Evolutionary conservation across 2,329 filamentous ascomycete species (phyloP), one percentile per base, ranked within the genome.

Genomic region (Fusarium piperis): DNA sequence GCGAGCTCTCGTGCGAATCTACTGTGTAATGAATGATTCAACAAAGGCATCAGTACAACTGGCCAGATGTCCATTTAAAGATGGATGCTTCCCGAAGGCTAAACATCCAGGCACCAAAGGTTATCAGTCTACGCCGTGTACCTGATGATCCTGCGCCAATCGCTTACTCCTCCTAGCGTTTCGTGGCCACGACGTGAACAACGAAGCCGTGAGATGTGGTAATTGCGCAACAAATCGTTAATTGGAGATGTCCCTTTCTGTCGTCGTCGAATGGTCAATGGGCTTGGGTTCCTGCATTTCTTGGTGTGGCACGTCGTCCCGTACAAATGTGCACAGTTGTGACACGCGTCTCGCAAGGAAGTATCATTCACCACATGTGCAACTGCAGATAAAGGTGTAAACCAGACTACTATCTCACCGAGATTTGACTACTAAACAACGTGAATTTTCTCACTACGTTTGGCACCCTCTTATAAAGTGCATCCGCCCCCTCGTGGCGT

Each of bases 281-380:
- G 36, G 7, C 44, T 13, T 38, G 30, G 18, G 51, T 56, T 38
- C 53, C 33, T 56, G 33, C n/a, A 15, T 26, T 6, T 33, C 18
- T 60, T 65, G 60, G 18, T 46, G 46, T 70, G 65, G 58, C 28
- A 59, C 64, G 56, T 71, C 69, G 69, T 65, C 41, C 59, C 65
- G 56, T 69, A 28, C 13, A 46, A n/a, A 46, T 15, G 41, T 28
- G 18, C 6, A 23, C 39, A 20, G 18, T 4, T 23, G 39, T 23
- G 9, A n/a, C 41, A 26, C 8, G 28, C 23, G 26, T 59, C 33
- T 55, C 60, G 30, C 52, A 23, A 36, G 44, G 59, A 59, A 63
- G 23, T 7, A 23, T 41, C 38, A 41, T 41, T 20, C 1, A 20
- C 38, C 12, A 41, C 18, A 46, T 46, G 41, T 46, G 13, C 41